Evolutionary conservation across 306 rosid species (phyloP).

Genomic region (Geum urbanum): DNA sequence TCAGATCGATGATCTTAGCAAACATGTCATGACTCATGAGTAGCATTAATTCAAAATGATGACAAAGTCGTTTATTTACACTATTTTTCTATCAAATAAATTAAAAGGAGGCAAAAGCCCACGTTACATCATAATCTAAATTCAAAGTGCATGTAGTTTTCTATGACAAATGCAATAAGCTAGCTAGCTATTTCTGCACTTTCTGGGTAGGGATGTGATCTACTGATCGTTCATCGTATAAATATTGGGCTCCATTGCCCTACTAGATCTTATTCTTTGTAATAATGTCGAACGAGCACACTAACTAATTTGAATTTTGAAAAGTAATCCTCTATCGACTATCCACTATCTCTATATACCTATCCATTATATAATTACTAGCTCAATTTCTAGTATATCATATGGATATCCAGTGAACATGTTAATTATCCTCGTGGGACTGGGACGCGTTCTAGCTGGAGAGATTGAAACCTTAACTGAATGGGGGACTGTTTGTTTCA

Average conservation of each 20-base stretch:
- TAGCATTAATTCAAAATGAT: neutral
- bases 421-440: conserved; percentile 8
- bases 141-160: conserved; percentile 10
- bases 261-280: neutral
- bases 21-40: too few relatives aligned
- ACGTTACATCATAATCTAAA: neutral
- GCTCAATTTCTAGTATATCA: neutral
- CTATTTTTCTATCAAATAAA: neutral
- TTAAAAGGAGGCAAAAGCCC: neutral
- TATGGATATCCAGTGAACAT: neutral
- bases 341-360: neutral
- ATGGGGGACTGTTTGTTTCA: neutral
- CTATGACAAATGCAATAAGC: neutral
- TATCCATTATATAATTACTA: neutral
- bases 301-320: conserved; percentile 18
- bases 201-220: neutral
- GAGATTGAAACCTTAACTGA: conserved; percentile 6
- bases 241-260: neutral
- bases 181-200: neutral
- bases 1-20: neutral
- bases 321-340: conserved; percentile 1
- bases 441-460: conserved; percentile 1
- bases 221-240: neutral
- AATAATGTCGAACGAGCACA: conserved; percentile 6
- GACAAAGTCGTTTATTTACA: neutral